These are phyloP conservation scores for Neofusicoccum ribis DNA, from an alignment of 2,329 filamentous ascomycete genomes.

Conservation along the genomic window DNA sequence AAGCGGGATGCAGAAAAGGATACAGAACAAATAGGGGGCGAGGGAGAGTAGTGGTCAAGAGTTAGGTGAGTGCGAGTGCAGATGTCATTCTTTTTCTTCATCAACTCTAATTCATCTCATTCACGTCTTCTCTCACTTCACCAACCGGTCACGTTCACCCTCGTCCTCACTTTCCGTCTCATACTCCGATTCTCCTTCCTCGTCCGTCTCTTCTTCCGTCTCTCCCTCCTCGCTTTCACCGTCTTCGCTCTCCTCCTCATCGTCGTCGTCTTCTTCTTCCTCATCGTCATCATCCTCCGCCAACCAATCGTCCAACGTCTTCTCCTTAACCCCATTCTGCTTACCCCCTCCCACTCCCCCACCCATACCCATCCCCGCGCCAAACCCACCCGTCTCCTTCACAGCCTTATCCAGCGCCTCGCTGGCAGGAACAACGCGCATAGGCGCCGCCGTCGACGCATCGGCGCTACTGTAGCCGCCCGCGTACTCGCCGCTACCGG, in stretches of 20 bases:
- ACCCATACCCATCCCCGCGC: conserved; percentile 30
- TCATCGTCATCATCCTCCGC: conserved; percentile 66
- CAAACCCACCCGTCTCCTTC: conserved; percentile 32
- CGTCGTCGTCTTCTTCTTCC: conserved; percentile 54
- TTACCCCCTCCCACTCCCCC: conserved; percentile 41
- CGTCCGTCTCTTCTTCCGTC: conserved; percentile 56
- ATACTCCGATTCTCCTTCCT: conserved; percentile 45
- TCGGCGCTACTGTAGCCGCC: not conserved
- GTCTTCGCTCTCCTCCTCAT: conserved; percentile 24
- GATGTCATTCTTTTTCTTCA: not conserved
- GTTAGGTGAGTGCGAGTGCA: not conserved
- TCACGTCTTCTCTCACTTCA: conserved; percentile 27
- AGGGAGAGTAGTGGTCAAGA: not conserved
- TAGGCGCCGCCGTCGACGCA: conserved; percentile 29
- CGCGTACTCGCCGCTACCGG: conserved; percentile 33
- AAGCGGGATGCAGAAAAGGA: too few relatives aligned
- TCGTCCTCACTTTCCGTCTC: conserved; percentile 55
- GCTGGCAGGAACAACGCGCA: conserved; percentile 54
- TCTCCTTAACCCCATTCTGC: conserved; percentile 63
- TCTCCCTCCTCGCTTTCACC: conserved; percentile 61
- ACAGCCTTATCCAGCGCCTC: conserved; percentile 63
- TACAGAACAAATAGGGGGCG: not conserved
- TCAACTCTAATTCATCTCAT: not conserved
- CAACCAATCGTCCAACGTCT: conserved; percentile 91
- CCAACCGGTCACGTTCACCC: conserved; percentile 38